Evolutionary conservation across 306 rosid species (phyloP), one percentile per base, ranked within the genome.

Genomic region (Benincasa hispida): DNA sequence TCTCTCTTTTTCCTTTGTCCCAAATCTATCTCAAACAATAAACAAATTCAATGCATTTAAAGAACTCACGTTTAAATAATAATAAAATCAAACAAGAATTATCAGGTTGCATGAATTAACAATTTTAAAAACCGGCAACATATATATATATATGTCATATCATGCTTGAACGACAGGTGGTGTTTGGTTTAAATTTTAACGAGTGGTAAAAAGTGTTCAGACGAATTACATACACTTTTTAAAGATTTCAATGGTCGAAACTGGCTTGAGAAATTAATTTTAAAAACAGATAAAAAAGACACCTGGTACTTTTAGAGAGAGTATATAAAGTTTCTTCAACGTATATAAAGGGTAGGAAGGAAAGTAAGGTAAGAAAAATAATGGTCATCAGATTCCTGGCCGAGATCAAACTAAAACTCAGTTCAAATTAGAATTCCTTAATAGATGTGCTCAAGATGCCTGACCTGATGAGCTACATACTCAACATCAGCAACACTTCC

Each of bases 401-500:
- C 17, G 18, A 45, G 51, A 45, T 45, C 18, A 45, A 45, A 45
- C 51, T 45, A 45, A 45, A 45, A 45, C 51, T 45, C 51, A 13
- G 51, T 60, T 60, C 25, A 62, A 18, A 32, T 32, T 62, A 62
- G 69, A 62, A 66, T 37, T 66, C 51, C 10, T 37, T 65, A 65
- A 19, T 65, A 19, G 72, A 65, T 34, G 53, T 66, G 53, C 5
- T 66, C 61, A 72, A 72, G 79, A 77, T 74, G 76, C 48, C 75
- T 81, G 75, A 94, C 98, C 98, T 94, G 98, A 81, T 91, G 98
- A 79, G 98, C 98, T 41, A 94, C 97, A 84, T 94, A 94, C 83
- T 94, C 91, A 77, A 94, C 98, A 88, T 94, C 98, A 69, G 98
- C 98, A 61, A 94, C 97, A 76, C 98, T 94, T 80, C 98, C 98